These are phyloP conservation scores for Hygrocybe coccinea DNA, from an alignment of 768 basidiomycete species.

Conservation along the genomic window DNA sequence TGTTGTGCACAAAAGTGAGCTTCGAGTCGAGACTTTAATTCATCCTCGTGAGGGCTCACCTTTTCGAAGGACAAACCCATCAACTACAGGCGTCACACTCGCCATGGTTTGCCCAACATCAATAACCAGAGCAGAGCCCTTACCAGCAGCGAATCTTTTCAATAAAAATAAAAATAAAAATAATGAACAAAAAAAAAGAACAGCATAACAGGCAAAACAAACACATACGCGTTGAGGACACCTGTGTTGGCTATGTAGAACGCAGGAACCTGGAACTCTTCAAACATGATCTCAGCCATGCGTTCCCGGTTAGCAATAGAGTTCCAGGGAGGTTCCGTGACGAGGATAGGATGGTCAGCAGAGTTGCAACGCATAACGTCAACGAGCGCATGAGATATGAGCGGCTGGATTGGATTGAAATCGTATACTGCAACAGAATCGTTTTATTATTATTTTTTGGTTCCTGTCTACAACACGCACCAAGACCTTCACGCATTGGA, in stretches of 20 bases:
- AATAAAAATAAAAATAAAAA: too few species aligned
- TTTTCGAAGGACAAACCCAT: conserved; percentile 96
- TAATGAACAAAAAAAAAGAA: conserved; percentile 8
- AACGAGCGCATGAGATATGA: conserved; percentile 69
- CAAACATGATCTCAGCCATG: conserved; percentile 97
- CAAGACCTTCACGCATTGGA: conserved; percentile 78
- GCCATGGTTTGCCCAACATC: conserved; percentile 88
- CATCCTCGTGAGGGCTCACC: conserved; percentile 39
- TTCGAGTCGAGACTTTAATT: neutral
- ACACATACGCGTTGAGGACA: conserved; percentile 82
- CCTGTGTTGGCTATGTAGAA: conserved; percentile 96
- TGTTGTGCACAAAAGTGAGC: conserved; percentile 26
- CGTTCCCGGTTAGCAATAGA: conserved; percentile 86
- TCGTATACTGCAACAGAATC: conserved; percentile 51
- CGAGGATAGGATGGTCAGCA: conserved; percentile 83
- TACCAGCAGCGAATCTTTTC: conserved; percentile 87
- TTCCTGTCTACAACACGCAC: conserved; percentile 55
- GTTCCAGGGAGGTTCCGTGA: conserved; percentile 97
- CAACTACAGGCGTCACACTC: conserved; percentile 92
- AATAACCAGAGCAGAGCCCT: conserved; percentile 93
- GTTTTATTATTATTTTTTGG: too few species aligned
- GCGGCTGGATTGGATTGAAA: conserved; percentile 65
- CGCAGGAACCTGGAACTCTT: conserved; percentile 90
- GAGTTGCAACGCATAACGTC: conserved; percentile 74
- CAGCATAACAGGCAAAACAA: neutral